A percentile compares a stretch with the other conserved stretches of the same genome.
Evolutionary conservation across 139 green algal genomes (phyloP).

Genomic region (Chlorella ohadii): DNA sequence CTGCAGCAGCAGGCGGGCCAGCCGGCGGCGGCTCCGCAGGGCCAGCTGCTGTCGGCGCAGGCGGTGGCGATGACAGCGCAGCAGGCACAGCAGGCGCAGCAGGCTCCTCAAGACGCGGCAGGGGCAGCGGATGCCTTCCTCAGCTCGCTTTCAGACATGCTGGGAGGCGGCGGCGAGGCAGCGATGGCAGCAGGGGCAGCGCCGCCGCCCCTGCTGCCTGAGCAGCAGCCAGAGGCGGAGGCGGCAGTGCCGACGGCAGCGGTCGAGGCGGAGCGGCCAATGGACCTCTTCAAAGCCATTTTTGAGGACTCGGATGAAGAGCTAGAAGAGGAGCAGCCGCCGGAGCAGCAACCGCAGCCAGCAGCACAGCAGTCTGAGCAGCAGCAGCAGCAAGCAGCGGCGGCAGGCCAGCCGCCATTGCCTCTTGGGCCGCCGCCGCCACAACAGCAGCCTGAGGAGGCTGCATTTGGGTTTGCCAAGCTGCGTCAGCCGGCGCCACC

Average conservation of each 20-base stretch:
- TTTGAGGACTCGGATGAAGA: slow-evolving; percentile 74
- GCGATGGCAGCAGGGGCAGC: not conserved
- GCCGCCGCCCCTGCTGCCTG: not conserved
- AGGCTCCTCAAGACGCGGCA: slow-evolving; percentile 22
- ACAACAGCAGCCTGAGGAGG: not conserved
- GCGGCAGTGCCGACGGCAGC: not conserved
- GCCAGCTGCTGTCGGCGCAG: not conserved
- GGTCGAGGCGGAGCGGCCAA: slow-evolving; percentile 53
- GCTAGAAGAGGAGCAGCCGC: slow-evolving; percentile 56
- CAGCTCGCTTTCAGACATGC: slow-evolving; percentile 43
- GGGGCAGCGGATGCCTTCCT: slow-evolving; percentile 54
- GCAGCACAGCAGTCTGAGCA: too few species aligned
- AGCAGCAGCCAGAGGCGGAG: not conserved
- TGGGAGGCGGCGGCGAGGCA: slow-evolving; percentile 14
- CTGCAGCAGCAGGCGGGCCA: not conserved
- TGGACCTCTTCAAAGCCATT: slow-evolving; percentile 90
- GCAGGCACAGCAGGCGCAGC: slow-evolving; percentile 15
- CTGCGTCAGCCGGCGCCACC: not conserved
- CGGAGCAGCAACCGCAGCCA: slow-evolving; percentile 22
- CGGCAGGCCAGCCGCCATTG: too few species aligned
- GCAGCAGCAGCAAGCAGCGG: too few species aligned
- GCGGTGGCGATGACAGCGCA: not conserved
- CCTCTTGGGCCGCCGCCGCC: too few species aligned
- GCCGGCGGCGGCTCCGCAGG: not conserved
- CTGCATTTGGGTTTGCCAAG: not conserved